A percentile compares a stretch with the other conserved stretches of the same genome.
Conservation (phyloP, 2,329 filamentous ascomycete species). For the Arthroderma sp. region DNA sequence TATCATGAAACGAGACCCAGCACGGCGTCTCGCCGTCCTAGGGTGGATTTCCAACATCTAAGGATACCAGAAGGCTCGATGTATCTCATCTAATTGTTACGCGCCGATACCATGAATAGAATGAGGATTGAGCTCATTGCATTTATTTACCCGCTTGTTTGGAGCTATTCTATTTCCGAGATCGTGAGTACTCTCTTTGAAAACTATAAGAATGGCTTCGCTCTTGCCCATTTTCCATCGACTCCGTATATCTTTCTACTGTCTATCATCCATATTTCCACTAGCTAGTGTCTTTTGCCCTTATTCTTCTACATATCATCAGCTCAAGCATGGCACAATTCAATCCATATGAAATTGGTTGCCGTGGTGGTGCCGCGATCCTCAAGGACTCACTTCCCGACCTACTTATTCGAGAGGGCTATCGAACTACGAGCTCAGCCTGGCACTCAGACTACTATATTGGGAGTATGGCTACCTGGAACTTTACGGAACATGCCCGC, state of each 20-base stretch:
- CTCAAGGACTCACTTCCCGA: neutral
- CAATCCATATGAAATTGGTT: neutral
- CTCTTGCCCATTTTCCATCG: too few relatives aligned
- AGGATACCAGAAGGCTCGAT: neutral
- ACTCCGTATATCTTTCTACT: too few relatives aligned
- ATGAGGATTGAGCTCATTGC: too few relatives aligned
- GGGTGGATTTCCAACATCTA: neutral
- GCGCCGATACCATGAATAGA: neutral
- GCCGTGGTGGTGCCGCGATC: neutral
- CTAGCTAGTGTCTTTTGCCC: too few relatives aligned
- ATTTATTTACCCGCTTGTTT: too few relatives aligned
- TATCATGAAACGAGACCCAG: too few relatives aligned
- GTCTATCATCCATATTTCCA: too few relatives aligned
- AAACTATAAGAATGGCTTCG: too few relatives aligned
- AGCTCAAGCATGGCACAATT: neutral
- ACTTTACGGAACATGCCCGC: neutral
- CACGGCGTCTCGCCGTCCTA: neutral
- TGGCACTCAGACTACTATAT: neutral
- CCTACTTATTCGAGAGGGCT: slow-evolving; percentile 4
- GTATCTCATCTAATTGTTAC: neutral
- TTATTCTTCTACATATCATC: neutral
- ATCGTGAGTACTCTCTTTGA: too few relatives aligned
- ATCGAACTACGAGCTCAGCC: slow-evolving; percentile 5
- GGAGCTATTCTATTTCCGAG: too few relatives aligned
- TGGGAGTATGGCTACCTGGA: neutral